phyloP scores from a whole-genome alignment of 352 stramenopile species.

The Pythium oligandrum region DNA sequence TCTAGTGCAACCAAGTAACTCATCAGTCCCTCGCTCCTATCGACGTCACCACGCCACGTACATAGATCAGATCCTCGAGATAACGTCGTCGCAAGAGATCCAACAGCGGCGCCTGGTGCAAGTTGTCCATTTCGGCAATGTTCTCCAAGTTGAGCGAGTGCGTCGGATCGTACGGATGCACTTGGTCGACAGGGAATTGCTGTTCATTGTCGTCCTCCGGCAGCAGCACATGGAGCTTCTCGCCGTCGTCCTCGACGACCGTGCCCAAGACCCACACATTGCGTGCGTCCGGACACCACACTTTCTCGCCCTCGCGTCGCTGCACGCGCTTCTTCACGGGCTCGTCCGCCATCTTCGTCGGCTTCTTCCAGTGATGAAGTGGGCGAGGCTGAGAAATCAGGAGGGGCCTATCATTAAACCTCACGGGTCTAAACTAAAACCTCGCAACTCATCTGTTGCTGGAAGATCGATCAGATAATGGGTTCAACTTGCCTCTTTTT shows the following conservation, averaged over 20 bases:
- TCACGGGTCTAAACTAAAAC: conserved; percentile 5
- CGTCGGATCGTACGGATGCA: conserved; percentile 89
- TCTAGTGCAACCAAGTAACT: conserved; percentile 31
- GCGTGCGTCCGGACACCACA: conserved; percentile 80
- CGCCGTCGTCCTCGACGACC: conserved; percentile 81
- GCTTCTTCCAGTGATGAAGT: neutral
- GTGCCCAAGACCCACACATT: conserved; percentile 87
- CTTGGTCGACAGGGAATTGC: conserved; percentile 70
- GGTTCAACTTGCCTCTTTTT: conserved; percentile 17
- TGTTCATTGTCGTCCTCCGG: conserved; percentile 79
- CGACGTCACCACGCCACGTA: conserved; percentile 15
- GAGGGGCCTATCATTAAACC: conserved; percentile 14
- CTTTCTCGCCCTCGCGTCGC: conserved; percentile 81
- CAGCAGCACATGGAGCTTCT: conserved; percentile 79
- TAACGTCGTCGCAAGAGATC: conserved; percentile 86
- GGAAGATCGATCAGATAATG: conserved; percentile 9
- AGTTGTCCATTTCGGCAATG: conserved; percentile 92
- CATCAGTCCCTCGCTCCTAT: neutral
- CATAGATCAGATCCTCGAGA: conserved; percentile 91
- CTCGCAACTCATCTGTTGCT: neutral
- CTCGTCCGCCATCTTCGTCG: conserved; percentile 11
- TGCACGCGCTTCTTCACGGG: conserved; percentile 30
- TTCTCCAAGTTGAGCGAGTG: conserved; percentile 87
- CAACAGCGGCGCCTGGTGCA: conserved; percentile 89
- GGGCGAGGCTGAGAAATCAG: conserved; percentile 14